Evolutionary conservation across 805 yeast species (phyloP).

Genomic region (Candida xyloterini): DNA sequence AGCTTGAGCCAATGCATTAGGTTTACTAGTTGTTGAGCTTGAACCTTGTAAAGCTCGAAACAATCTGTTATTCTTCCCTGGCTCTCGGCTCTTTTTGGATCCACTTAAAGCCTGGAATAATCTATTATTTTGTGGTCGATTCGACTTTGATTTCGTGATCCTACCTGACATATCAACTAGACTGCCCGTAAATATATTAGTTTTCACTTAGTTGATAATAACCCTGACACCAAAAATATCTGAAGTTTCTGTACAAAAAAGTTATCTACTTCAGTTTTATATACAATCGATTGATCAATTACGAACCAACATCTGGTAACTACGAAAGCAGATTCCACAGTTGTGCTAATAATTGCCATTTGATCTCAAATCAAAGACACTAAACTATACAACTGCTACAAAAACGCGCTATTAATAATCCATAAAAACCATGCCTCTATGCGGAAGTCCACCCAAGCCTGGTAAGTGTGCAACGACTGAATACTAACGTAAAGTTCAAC

Average conservation of each 20-base stretch:
- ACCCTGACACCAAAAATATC: slow-evolving; percentile 6
- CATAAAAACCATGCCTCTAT: slow-evolving; percentile 38
- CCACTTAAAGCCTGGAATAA: neutral
- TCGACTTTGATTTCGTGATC: neutral
- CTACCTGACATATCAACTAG: neutral
- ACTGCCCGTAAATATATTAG: neutral
- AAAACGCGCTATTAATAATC: neutral
- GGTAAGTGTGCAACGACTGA: slow-evolving; percentile 24
- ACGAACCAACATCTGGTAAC: neutral
- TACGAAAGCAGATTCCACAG: neutral
- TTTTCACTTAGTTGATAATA: neutral
- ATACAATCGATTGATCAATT: neutral
- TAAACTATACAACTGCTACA: neutral
- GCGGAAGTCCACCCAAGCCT: slow-evolving; percentile 45
- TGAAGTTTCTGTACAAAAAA: slow-evolving; percentile 4
- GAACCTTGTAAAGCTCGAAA: neutral
- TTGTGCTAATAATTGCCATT: neutral
- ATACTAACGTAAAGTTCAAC: slow-evolving; percentile 50
- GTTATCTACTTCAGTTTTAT: slow-evolving; percentile 1
- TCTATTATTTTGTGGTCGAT: neutral
- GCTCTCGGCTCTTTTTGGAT: neutral
- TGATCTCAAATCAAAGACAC: neutral
- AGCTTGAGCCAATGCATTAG: neutral
- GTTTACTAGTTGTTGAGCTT: neutral
- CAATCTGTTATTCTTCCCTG: neutral